These are phyloP conservation scores for Neckera pumila DNA, from an alignment of 225 moss, liverwort and hornwort species.

Conservation along the genomic window DNA sequence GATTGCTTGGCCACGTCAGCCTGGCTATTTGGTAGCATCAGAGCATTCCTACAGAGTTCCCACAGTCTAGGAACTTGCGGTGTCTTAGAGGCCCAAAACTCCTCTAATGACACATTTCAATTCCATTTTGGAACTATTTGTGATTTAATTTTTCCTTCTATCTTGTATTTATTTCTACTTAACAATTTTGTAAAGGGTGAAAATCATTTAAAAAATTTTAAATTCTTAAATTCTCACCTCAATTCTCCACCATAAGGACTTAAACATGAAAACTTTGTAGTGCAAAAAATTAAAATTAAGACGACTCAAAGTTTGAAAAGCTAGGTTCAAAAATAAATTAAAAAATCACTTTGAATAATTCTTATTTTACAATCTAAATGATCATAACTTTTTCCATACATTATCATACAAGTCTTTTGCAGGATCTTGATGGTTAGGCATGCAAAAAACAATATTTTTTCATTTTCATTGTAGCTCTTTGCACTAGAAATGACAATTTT, in stretches of 20 bases:
- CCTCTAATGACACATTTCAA: neutral
- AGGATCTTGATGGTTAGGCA: rapidly evolving
- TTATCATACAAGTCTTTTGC: neutral
- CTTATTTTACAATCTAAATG: neutral
- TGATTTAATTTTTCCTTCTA: neutral
- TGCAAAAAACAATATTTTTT: neutral
- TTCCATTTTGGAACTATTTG: neutral
- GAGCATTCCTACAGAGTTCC: no score
- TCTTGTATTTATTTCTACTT: neutral
- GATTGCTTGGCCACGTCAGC: no score
- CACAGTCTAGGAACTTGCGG: no score
- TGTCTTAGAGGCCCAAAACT: no score
- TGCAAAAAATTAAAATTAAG: neutral
- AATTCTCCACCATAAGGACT: neutral
- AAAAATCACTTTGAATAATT: neutral
- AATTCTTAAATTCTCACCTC: no score
- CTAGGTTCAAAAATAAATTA: neutral
- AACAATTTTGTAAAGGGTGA: neutral
- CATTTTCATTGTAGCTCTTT: no score
- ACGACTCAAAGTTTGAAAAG: neutral
- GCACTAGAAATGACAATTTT: neutral
- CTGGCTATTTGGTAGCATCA: no score
- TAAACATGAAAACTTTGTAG: rapidly evolving
- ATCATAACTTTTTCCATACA: neutral
- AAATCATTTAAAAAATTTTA: rapidly evolving